phyloP scores from a whole-genome alignment of 2,329 filamentous ascomycete species.

The Zasmidium cellare region DNA sequence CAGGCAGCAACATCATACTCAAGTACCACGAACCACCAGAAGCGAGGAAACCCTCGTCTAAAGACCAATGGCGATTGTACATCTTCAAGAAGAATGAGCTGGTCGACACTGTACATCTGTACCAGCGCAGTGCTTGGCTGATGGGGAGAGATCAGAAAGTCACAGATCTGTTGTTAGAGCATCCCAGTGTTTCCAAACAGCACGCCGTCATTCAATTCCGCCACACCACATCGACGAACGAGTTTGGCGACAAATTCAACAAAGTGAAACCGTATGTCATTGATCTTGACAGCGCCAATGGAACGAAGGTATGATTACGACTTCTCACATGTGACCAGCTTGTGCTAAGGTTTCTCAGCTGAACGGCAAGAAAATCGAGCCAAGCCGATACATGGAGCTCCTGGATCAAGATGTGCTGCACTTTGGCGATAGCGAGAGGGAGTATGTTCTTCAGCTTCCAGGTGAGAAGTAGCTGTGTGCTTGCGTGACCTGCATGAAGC shows the following conservation, averaged over 20 bases:
- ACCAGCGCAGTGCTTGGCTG: slow-evolving; percentile 82
- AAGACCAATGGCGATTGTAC: slow-evolving; percentile 84
- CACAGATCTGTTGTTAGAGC: slow-evolving; percentile 80
- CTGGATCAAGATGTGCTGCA: slow-evolving; percentile 84
- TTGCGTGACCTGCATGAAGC: not conserved
- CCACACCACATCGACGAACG: slow-evolving; percentile 76
- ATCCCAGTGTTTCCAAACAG: slow-evolving; percentile 92
- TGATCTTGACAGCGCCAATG: slow-evolving; percentile 91
- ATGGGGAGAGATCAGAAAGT: slow-evolving; percentile 78
- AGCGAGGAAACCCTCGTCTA: slow-evolving; percentile 79
- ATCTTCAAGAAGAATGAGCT: slow-evolving; percentile 82
- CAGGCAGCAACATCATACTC: slow-evolving; percentile 73
- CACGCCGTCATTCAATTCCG: slow-evolving; percentile 95
- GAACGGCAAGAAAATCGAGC: slow-evolving; percentile 72
- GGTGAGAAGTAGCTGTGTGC: slow-evolving; percentile 13
- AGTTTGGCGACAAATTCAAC: slow-evolving; percentile 80
- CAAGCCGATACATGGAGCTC: slow-evolving; percentile 80
- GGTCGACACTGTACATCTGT: slow-evolving; percentile 77
- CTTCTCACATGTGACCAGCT: not conserved
- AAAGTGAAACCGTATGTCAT: slow-evolving; percentile 78
- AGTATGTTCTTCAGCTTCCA: slow-evolving; percentile 92
- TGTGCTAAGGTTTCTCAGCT: slow-evolving; percentile 44
- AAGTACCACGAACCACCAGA: slow-evolving; percentile 97
- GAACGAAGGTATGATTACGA: slow-evolving; percentile 59
- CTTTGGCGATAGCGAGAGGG: slow-evolving; percentile 84